These are phyloP conservation scores for Diaporthe sp. DNA, from an alignment of 2,329 filamentous ascomycete species.

Conservation along the genomic window DNA sequence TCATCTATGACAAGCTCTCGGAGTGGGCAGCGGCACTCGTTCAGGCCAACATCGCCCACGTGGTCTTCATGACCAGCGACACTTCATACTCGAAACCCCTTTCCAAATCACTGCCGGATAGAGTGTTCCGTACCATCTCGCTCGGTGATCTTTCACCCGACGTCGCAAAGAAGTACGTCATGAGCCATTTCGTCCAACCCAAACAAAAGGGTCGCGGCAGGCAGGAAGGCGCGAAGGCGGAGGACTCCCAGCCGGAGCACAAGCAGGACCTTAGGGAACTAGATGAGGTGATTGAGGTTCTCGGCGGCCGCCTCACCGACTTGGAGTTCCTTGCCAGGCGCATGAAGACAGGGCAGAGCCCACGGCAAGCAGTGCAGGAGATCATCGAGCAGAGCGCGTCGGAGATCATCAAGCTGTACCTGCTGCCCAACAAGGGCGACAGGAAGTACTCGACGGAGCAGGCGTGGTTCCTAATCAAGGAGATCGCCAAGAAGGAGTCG, in stretches of 20 bases:
- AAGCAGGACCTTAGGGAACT: conserved; percentile 75
- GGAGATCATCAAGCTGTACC: conserved; percentile 94
- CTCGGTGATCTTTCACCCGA: conserved; percentile 89
- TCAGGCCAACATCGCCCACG: conserved; percentile 90
- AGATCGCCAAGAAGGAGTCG: conserved; percentile 76
- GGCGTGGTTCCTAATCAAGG: conserved; percentile 90
- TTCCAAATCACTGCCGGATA: conserved; percentile 88
- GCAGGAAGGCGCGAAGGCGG: conserved; percentile 45
- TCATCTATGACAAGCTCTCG: conserved; percentile 84
- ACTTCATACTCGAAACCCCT: conserved; percentile 90
- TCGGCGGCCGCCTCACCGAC: conserved; percentile 95
- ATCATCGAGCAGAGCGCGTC: conserved; percentile 91
- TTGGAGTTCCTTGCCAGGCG: conserved; percentile 94
- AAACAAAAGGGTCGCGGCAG: conserved; percentile 52
- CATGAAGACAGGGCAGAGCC: conserved; percentile 88
- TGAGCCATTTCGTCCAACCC: conserved; percentile 78
- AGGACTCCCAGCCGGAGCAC: conserved; percentile 54
- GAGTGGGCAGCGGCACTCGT: conserved; percentile 93
- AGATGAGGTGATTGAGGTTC: conserved; percentile 82
- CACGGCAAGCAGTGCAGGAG: conserved; percentile 83
- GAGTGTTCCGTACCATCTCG: conserved; percentile 88
- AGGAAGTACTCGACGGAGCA: conserved; percentile 86
- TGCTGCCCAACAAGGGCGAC: conserved; percentile 73
- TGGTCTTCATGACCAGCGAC: conserved; percentile 94
- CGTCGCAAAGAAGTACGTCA: conserved; percentile 90